Evolutionary conservation across 495 filamentous ascomycete genomes (phyloP).

Genomic region (Trichocladium antarcticum): DNA sequence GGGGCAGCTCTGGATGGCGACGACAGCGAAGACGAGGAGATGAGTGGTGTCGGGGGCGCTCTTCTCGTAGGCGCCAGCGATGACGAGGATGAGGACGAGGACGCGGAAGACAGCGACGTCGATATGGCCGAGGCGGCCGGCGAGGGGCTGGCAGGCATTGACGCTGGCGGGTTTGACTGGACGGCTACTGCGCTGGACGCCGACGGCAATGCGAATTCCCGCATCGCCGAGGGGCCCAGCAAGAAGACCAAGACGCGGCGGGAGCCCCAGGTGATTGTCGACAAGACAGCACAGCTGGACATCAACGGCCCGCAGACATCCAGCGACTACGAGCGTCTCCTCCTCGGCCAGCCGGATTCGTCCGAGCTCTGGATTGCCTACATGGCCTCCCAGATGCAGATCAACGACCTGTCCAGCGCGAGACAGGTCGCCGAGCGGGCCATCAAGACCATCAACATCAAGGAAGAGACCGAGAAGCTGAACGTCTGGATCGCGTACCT

Average conservation of each 20-base stretch:
- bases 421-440: conserved; percentile 83
- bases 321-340: conserved; percentile 83
- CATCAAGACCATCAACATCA: conserved; percentile 74
- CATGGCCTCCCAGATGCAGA: conserved; percentile 91
- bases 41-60: conserved; percentile 44
- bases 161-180: conserved; percentile 79
- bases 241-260: conserved; percentile 68
- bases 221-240: conserved; percentile 35
- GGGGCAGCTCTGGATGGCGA: conserved; percentile 35
- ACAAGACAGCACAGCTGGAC: conserved; percentile 80
- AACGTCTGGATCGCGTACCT: conserved; percentile 91
- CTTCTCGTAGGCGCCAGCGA: conserved; percentile 40
- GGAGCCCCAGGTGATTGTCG: conserved; percentile 71
- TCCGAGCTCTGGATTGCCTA: conserved; percentile 87
- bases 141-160: conserved; percentile 48
- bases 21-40: conserved; percentile 38
- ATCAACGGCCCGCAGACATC: conserved; percentile 81
- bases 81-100: conserved; percentile 37
- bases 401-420: conserved; percentile 75
- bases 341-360: conserved; percentile 82
- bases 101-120: conserved; percentile 34
- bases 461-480: conserved; percentile 77
- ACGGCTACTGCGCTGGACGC: conserved; percentile 48
- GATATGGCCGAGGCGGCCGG: conserved; percentile 37
- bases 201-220: conserved; percentile 29